Conservation (phyloP, 2,329 filamentous ascomycete genomes). For the Trichoderma sp. region DNA sequence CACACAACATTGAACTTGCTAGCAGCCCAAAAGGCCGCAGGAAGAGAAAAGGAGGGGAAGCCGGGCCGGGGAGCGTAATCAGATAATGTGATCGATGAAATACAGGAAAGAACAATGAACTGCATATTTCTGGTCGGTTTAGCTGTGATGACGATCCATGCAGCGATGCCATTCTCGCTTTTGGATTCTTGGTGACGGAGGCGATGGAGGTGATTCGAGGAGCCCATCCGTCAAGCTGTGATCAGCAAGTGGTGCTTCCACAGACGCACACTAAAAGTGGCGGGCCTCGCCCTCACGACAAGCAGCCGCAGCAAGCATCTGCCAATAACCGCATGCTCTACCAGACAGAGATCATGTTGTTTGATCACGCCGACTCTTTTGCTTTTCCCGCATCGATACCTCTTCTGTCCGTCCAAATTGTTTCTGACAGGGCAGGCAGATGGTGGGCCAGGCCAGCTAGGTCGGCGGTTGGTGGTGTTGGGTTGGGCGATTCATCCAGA, state of each 20-base stretch:
- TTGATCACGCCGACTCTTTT: not conserved
- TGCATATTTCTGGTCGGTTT: not conserved
- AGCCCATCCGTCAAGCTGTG: slow-evolving; percentile 15
- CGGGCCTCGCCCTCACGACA: slow-evolving; percentile 11
- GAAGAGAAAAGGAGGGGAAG: slow-evolving; percentile 12
- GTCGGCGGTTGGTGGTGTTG: slow-evolving; percentile 28
- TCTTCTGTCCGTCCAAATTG: not conserved
- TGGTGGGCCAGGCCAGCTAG: slow-evolving; percentile 18
- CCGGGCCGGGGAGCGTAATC: not conserved
- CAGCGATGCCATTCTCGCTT: not conserved
- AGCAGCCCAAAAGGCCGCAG: slow-evolving; percentile 25
- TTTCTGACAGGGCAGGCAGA: not conserved
- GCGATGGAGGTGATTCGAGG: not conserved
- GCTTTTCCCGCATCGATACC: not conserved
- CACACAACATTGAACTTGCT: slow-evolving; percentile 20
- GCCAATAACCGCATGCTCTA: not conserved
- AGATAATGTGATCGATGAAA: not conserved
- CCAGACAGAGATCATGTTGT: not conserved
- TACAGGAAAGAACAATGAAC: not conserved
- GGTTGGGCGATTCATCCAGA: slow-evolving; percentile 20
- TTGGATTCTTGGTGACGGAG: not conserved
- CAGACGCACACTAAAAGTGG: slow-evolving; percentile 21
- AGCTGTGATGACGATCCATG: not conserved
- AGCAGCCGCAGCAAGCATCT: slow-evolving; percentile 12
- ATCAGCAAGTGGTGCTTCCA: slow-evolving; percentile 24